These are phyloP conservation scores for Thymus quinquecostatus DNA, from an alignment of 257 asterid genomes.

Conservation along the genomic window DNA sequence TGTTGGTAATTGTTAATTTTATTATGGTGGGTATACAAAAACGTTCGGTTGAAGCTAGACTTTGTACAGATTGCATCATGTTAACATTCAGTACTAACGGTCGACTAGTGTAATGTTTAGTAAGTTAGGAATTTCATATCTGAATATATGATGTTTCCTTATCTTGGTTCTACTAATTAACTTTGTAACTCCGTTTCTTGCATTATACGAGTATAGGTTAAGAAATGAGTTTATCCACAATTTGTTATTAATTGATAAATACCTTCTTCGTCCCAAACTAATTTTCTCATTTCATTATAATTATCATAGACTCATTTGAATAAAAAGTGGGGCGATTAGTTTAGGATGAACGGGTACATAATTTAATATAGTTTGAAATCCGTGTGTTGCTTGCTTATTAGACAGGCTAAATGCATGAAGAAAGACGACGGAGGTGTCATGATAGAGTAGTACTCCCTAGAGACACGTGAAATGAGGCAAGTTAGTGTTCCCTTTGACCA, in stretches of 20 bases:
- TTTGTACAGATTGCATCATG: slow-evolving; percentile 62
- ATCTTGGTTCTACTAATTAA: slow-evolving; percentile 15
- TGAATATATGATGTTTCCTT: slow-evolving; percentile 23
- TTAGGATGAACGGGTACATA: too few relatives aligned
- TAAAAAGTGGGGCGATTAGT: too few relatives aligned
- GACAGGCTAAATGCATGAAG: too few relatives aligned
- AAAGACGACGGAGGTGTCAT: too few relatives aligned
- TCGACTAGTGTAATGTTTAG: slow-evolving; percentile 33
- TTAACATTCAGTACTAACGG: slow-evolving; percentile 34
- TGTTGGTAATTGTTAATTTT: slow-evolving; percentile 49
- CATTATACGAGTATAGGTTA: slow-evolving; percentile 1
- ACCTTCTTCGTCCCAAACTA: too few relatives aligned
- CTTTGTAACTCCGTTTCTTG: slow-evolving; percentile 20
- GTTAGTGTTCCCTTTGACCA: too few relatives aligned
- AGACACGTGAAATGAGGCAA: too few relatives aligned
- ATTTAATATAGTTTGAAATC: too few relatives aligned
- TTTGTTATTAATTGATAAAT: neutral
- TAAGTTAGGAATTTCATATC: slow-evolving; percentile 29
- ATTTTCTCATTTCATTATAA: too few relatives aligned
- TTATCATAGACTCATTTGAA: too few relatives aligned
- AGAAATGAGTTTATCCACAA: neutral
- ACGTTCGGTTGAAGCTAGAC: slow-evolving; percentile 33
- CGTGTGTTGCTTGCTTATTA: too few relatives aligned
- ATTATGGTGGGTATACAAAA: slow-evolving; percentile 49
- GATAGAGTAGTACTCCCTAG: too few relatives aligned